Percentiles rank a stretch among this genome's conserved stretches.
Evolutionary conservation across 106 monocot genomes (phyloP).

Genomic region (Dendrobium nobile): DNA sequence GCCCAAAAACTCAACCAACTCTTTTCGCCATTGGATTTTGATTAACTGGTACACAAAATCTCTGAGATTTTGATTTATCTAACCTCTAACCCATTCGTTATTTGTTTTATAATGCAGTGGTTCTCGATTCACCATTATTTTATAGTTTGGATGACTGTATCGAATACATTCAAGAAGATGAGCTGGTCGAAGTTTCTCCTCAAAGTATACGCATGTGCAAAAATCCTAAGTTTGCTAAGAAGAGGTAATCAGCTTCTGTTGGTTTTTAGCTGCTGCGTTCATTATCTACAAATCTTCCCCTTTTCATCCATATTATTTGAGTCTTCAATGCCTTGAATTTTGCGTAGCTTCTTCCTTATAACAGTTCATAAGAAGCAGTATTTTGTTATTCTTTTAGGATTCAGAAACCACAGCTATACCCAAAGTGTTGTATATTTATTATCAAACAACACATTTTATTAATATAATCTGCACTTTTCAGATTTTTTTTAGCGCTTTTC

Average conservation of each 20-base stretch:
- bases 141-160: conserved; percentile 98
- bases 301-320: too few species aligned
- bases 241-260: conserved; percentile 4
- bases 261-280: background rate
- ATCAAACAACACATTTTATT: background rate
- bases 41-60: too few species aligned
- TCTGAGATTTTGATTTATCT: background rate
- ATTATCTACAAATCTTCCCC: background rate
- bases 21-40: too few species aligned
- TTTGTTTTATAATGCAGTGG: conserved; percentile 55
- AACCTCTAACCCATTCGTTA: background rate
- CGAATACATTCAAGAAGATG: conserved; percentile 98
- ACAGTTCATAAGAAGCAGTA: too few species aligned
- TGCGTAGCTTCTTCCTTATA: background rate
- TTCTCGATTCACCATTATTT: conserved; percentile 70
- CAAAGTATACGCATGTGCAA: conserved; percentile 85
- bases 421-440: background rate
- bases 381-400: background rate
- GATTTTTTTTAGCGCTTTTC: background rate
- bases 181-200: conserved; percentile 90
- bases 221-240: conserved; percentile 73
- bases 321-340: background rate
- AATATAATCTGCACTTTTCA: background rate
- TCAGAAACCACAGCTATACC: background rate
- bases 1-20: too few species aligned